Conservation (phyloP, 495 filamentous ascomycete species). For the Penicillium desertorum region DNA sequence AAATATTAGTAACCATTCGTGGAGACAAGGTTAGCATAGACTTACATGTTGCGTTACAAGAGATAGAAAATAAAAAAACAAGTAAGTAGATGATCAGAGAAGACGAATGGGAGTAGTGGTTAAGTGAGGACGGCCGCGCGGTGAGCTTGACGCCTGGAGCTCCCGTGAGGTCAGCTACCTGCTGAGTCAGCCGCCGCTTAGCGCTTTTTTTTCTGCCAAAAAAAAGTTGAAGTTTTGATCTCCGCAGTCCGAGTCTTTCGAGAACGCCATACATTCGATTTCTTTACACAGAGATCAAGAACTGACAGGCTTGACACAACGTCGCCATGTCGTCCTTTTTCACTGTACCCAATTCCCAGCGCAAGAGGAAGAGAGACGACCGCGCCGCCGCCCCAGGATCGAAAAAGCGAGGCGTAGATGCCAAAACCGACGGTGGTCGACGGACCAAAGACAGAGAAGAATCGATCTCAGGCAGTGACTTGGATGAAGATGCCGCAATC, state of each 20-base stretch:
- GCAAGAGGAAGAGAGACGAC: conserved; percentile 73
- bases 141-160: conserved; percentile 49
- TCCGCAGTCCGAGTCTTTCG: conserved; percentile 18
- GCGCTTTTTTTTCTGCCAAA: conserved; percentile 41
- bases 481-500: conserved; percentile 58
- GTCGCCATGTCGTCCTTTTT: conserved; percentile 80
- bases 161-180: conserved; percentile 37
- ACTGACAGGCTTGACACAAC: conserved; percentile 9
- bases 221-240: conserved; percentile 40
- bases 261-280: conserved; percentile 11
- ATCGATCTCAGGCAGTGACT: conserved; percentile 85
- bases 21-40: background rate
- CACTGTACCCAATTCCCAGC: conserved; percentile 70
- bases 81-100: conserved; percentile 18
- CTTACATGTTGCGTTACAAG: conserved; percentile 37
- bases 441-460: conserved; percentile 46
- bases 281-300: conserved; percentile 9
- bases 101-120: conserved; percentile 19
- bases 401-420: conserved; percentile 55
- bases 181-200: conserved; percentile 44
- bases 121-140: conserved; percentile 36
- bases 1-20: conserved; percentile 22
- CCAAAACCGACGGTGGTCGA: conserved; percentile 31
- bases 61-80: conserved; percentile 11
- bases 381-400: conserved; percentile 49